Evolutionary conservation across 306 rosid genomes (phyloP), one percentile per base, ranked within the genome.

Genomic region (Erythrophleum fordii): DNA sequence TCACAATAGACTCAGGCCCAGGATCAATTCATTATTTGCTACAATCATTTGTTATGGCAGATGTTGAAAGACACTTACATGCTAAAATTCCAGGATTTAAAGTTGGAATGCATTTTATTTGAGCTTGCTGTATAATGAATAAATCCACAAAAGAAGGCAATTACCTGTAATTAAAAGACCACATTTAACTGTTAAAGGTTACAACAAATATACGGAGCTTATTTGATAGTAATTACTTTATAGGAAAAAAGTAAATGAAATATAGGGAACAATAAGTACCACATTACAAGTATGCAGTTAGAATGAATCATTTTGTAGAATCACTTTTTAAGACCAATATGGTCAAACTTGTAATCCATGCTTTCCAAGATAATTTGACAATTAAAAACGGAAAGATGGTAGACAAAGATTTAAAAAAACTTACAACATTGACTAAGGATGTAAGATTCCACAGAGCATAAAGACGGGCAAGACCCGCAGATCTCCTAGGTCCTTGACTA

Each of bases 371-470:
- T 52, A 53, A 68, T 44, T 35, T 48, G 65, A 29, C 14, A 10
- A 44, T 61, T 1, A 31, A 31, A 59, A 69, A 75, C 69, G 41
- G 25, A 52, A 1, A 42, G 34, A 31, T 67, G 58, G 53, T 72
- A 70, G 14, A 58, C 42, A 37, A 9, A 44, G 51, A 16, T 69
- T 73, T 59, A 35, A 70, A 73, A 82, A 18, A 86, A 91, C 99
- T 85, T 87, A 95, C 99, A 77, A 95, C 98, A 82, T 93, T 93
- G 80, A 92, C 92, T 84, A 95, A 80, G 85, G 99, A 95, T n/a
- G 95, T 90, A 75, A 95, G 81, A 81, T 95, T 95, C 99, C 99
- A 95, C 68, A 95, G 73, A 77, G 98, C 99, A 85, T 95, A 95
- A 70, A 90, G 82, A 71, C 95, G 98, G 37, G 99, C 88, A 69